Evolutionary conservation across 805 yeast species (phyloP), one percentile per base, ranked within the genome.

Genomic region (Saccharomycodes ludwigii): DNA sequence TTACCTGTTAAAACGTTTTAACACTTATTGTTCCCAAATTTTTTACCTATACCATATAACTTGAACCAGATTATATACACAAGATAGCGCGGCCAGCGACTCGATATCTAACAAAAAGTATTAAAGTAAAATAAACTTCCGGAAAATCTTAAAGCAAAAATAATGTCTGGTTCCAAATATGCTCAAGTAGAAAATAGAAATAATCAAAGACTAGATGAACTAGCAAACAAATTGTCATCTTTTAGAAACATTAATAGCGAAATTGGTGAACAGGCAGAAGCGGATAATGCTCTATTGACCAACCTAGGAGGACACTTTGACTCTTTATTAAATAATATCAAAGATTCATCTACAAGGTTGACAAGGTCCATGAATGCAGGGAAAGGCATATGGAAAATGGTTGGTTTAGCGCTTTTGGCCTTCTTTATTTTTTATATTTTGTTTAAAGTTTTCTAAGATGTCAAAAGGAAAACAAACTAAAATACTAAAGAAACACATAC

Each of bases 221-320:
- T 79, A 15, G 81, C 86, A 2, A 63, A 66, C 31, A 79, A 79
- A 48, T 59, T 79, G 23, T 66, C 82, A 2, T 64, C 75, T 1
- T 68, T 79, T 42, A 66, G 81, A 37, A 61, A 63, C 34, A 71
- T 80, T 17, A 78, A 83, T 32, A 68, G 69, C 40, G 88, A 79
- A 37, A 75, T 79, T 22, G 71, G 76, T 42, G 55, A 59, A 33
- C 77, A 73, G 41, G 79, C 88, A 2, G 61, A 65, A 13, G 73
- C 73, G 32, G 75, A 70, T 38, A 49, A 51, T 17, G 58, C 64
- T 0, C 41, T 61, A 23, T 46, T 71, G 14, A 54, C 54, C 32
- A 54, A 55, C 12, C 43, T 72, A 14, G 63, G 69, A 23, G 66
- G 68, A 35, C 63, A 73, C n/a, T 63, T 78, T 52, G 56, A 65